Conservation (phyloP, 345 rosid genomes). For the Salix koriyanagi region DNA sequence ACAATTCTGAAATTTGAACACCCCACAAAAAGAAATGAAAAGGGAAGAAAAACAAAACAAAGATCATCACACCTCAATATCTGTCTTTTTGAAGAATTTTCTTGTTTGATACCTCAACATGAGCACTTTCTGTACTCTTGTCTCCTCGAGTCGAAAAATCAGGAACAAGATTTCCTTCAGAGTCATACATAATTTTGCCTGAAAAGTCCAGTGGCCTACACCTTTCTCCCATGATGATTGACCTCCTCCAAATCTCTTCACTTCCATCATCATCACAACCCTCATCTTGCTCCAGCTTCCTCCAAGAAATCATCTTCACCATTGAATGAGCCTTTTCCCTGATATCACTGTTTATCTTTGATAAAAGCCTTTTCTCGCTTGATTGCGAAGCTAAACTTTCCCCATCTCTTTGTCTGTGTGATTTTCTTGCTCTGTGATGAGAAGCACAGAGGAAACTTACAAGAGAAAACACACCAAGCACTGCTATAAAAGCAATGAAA, state of each 20-base stretch:
- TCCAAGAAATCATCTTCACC: slow-evolving; percentile 55
- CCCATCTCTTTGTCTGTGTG: background rate
- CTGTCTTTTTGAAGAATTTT: too few species aligned
- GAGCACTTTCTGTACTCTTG: background rate
- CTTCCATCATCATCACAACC: background rate
- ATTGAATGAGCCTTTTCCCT: slow-evolving; percentile 40
- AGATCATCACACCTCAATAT: too few species aligned
- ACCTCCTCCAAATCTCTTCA: slow-evolving; percentile 48
- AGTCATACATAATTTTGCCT: slow-evolving; percentile 49
- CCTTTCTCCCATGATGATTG: slow-evolving; percentile 48
- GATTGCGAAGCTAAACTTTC: background rate
- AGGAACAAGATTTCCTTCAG: slow-evolving; percentile 39
- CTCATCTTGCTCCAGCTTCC: slow-evolving; percentile 20
- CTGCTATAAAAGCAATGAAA: background rate
- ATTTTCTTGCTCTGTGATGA: slow-evolving; percentile 11
- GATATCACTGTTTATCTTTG: slow-evolving; percentile 39
- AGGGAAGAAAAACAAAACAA: too few species aligned
- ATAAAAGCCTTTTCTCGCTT: slow-evolving; percentile 24
- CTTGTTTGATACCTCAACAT: background rate
- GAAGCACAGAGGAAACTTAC: slow-evolving; percentile 14
- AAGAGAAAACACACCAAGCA: slow-evolving; percentile 21
- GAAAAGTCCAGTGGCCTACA: slow-evolving; percentile 54
- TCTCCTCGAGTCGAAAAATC: background rate
- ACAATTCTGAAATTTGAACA: background rate
- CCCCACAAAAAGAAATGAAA: too few species aligned